Evolutionary conservation across 192 early-diverging fungal genomes (phyloP), one percentile per base, ranked within the genome.

Genomic region (Coemansia sp.): DNA sequence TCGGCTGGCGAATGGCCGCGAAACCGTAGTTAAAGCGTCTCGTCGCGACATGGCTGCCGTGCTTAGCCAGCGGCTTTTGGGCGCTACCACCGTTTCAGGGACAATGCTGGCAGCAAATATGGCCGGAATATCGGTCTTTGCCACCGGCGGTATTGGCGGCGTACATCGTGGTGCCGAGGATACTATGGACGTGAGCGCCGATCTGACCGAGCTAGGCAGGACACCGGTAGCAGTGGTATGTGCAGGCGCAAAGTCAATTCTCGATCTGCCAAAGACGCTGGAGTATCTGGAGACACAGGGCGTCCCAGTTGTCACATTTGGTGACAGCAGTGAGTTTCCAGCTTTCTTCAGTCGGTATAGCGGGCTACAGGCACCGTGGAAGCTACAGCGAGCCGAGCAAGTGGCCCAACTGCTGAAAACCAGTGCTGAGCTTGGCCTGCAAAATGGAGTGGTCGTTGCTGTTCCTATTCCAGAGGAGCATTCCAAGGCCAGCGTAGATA

Each of bases 121-220:
- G 48, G 92, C 89, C 6, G 95, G 94, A 2, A 98, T 98, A 57
- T 65, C 70, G 37, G 79, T 98, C 0, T 98, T 98, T 85, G 94
- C 92, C 7, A 98, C 97, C 5, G 97, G 97, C 17, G 97, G 96
- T 5, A 97, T 98, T 58, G 97, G 97, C 39, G 97, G 97, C 35
- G 95, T 94, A 29, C 94, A 96, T 61, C 86, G 95, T 8, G 93
- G 89, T 8, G 92, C 85, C 14, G 87, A 89, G 72, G 62, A 72
- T 19, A 86, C 89, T 0, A 84, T 94, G 86, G 97, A 98, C 67
- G 77, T 95, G 19, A 93, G 90, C 58, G 95, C 95, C 2, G 97
- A 98, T 84, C 73, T 98, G 58, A 90, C 88, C 3, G 97, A 97
- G 79, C 82, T 98, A 17, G 89, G 92, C 2, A 75, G 87, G 35